Percentiles rank a stretch among this genome's conserved stretches.
Conservation (phyloP, 345 rosid genomes). For the Sisymbrium irio region DNA sequence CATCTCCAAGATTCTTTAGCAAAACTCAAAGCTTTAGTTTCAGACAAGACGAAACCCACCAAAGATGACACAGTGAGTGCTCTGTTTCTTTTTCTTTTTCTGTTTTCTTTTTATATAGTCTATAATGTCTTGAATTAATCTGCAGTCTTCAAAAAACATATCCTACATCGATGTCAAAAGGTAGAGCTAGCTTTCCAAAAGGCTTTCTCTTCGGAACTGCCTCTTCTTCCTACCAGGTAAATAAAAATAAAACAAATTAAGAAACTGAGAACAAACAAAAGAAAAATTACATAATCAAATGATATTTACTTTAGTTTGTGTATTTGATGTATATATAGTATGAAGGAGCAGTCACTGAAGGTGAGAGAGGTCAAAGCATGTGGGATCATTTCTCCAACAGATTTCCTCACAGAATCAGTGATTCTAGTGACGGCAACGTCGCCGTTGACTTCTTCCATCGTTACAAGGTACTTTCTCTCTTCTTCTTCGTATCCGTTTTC, state of each 20-base stretch:
- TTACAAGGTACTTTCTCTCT: constrained; percentile 29
- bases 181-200: constrained; percentile 39
- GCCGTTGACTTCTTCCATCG: constrained; percentile 43
- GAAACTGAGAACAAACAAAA: neutral
- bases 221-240: constrained; percentile 45
- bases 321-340: neutral
- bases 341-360: constrained; percentile 32
- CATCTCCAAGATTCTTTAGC: constrained; percentile 2
- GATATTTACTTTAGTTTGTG: neutral
- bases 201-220: constrained; percentile 44
- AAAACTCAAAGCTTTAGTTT: constrained; percentile 1
- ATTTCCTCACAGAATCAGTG: constrained; percentile 36
- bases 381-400: constrained; percentile 41
- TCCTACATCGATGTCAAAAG: constrained; percentile 31
- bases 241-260: neutral
- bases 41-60: constrained; percentile 5
- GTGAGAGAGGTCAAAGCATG: constrained; percentile 32
- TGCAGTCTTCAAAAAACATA: constrained; percentile 31
- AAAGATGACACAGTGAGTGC: constrained; percentile 35
- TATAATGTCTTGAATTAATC: neutral
- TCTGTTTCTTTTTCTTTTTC: constrained; percentile 11
- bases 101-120: too few species aligned
- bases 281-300: neutral
- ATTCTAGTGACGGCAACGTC: constrained; percentile 33
- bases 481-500: neutral